Conservation (phyloP, 2,329 filamentous ascomycete species). For the Hymenoscyphus repandus region DNA sequence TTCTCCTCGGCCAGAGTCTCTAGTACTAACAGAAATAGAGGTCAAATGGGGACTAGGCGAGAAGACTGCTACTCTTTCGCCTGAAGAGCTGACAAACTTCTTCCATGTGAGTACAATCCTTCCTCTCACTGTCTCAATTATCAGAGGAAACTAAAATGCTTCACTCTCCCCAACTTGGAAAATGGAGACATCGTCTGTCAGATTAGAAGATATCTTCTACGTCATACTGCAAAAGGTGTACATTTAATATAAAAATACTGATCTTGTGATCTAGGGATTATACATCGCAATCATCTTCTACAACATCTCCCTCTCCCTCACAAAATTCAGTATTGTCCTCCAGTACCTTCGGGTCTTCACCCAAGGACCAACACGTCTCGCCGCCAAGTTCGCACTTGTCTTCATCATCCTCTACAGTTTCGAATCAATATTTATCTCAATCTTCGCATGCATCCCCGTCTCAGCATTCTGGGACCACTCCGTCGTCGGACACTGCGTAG, state of each 20-base stretch:
- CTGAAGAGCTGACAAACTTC: constrained; percentile 16
- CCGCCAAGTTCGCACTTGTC: constrained; percentile 12
- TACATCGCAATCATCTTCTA: constrained; percentile 33
- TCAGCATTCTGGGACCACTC: constrained; percentile 11
- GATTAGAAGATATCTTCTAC: background rate
- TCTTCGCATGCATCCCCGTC: constrained; percentile 17
- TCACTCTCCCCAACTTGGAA: too few species aligned
- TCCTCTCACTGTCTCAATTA: too few species aligned
- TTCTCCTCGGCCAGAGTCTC: too few species aligned
- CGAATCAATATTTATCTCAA: constrained; percentile 8
- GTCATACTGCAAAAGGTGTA: background rate
- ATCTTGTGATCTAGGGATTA: constrained; percentile 24
- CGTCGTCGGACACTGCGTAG: constrained; percentile 6
- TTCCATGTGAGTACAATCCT: constrained; percentile 18
- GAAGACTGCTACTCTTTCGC: constrained; percentile 17
- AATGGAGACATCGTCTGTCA: too few species aligned
- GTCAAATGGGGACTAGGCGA: constrained; percentile 23
- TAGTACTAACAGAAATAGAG: constrained; percentile 19
- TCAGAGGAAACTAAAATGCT: too few species aligned
- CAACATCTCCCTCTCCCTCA: constrained; percentile 31
- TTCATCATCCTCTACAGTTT: constrained; percentile 12
- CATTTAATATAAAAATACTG: constrained; percentile 7
- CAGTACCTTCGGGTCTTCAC: constrained; percentile 37
- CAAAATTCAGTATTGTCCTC: constrained; percentile 36
- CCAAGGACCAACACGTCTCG: constrained; percentile 18